A percentile compares a stretch with the other conserved stretches of the same genome.
phyloP scores from a whole-genome alignment of 495 filamentous ascomycete species.

The Cudoniella acicularis region DNA sequence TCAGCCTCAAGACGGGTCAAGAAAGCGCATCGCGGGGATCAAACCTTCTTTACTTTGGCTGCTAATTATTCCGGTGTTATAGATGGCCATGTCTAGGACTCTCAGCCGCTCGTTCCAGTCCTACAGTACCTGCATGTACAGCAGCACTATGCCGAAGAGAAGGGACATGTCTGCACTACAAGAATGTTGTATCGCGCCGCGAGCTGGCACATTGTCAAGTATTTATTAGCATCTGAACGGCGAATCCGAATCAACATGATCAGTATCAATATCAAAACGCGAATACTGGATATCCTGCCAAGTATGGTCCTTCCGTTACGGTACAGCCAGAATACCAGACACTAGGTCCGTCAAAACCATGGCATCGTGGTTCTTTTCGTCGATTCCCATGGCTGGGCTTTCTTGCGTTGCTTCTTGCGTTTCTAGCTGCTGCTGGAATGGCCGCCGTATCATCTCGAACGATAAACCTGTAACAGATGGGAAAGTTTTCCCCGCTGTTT shows the following conservation, averaged over 20 bases:
- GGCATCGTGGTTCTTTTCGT: background rate
- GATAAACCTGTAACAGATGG: background rate
- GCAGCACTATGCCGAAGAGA: too few species aligned
- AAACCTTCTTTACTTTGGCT: too few species aligned
- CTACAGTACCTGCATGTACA: too few species aligned
- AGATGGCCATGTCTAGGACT: too few species aligned
- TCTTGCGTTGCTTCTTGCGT: background rate
- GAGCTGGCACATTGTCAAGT: too few species aligned
- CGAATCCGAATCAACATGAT: background rate
- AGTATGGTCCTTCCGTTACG: background rate
- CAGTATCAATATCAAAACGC: background rate
- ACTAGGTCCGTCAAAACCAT: background rate
- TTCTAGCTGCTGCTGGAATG: background rate
- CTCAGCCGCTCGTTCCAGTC: too few species aligned
- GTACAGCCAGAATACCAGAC: background rate
- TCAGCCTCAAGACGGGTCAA: too few species aligned
- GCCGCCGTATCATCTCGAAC: background rate
- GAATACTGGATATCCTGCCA: background rate
- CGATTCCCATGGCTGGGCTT: background rate
- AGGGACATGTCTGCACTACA: too few species aligned
- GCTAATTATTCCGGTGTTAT: too few species aligned
- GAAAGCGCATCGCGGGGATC: too few species aligned
- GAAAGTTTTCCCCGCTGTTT: constrained; percentile 10
- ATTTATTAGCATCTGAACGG: too few species aligned
- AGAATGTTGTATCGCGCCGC: too few species aligned